Evolutionary conservation across 768 basidiomycete species (phyloP), one percentile per base, ranked within the genome.

Genomic region (Lactarius hatsudake): DNA sequence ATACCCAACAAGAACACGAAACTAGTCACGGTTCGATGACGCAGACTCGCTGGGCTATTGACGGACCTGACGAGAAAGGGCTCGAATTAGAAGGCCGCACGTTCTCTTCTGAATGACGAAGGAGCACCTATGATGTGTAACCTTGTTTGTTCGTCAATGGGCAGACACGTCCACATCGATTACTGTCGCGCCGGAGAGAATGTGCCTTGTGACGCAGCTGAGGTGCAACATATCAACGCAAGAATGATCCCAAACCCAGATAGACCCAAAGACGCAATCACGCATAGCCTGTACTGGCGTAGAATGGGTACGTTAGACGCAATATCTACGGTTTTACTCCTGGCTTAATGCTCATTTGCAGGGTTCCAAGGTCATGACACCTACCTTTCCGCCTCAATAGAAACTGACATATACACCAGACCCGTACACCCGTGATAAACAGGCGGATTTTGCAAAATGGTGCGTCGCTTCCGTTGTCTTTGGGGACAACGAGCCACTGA

Each of bases 11-110:
- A 70, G 84, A 86, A 54, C 87, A 88, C 48, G 85, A 87, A 60
- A 88, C 87, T 0, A 79, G 79, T 9, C 87, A 88, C 59, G 87
- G 87, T 7, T 86, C 85, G 2, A 87, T 87, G 86, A 82, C 85
- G 0, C 79, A 76, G 62, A 83, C 84, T 1, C 77, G 79, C 43
- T 88, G 87, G 87, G 77, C 81, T 0, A 72, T 87, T 2, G 85
- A 87, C 57, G 85, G 83, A 2, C 80, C 81, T 1, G 82, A 85
- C 20, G 83, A 79, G 15, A 77, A 78, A 1, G 73, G 76, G 1
- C 62, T 87, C 0, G 87, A 87, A 68, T 76, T 87, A 3, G 80
- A 82, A 62, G 86, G 87, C 4, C 80, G 80, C 63, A 83, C 79
- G 64, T 88, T 85, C 72, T 83, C 80, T 18, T 67, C 81, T 0